Base-by-base conservation (phyloP, 495 filamentous ascomycete species). In the Pseudevernia furfuracea region DNA sequence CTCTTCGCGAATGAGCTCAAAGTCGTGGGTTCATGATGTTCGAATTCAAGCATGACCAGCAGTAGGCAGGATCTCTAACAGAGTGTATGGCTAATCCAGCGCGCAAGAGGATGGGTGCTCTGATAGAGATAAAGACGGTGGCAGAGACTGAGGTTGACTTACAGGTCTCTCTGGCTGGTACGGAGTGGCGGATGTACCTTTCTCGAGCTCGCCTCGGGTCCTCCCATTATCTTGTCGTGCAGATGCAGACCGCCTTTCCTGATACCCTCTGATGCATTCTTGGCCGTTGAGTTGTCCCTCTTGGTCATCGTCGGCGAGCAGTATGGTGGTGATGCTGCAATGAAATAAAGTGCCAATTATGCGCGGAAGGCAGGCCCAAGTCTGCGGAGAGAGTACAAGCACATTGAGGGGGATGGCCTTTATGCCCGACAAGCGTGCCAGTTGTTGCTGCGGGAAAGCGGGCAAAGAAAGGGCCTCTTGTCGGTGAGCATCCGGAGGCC, bases 251-350 rank as follows among this genome's bases (percentile, higher is more conserved):
- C 79, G 55, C 72, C 70, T 46, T 71, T 73, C 38, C 73, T 77
- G 36, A 78, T 76, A 73, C 76, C 78, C 60, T 73, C 78, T 14
- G 79, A 79, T 62, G 73, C 79, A 71, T 79, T 75, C 53, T 78
- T 73, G 37, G 59, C 53, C 34, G 62, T 59, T 25, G 60, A 61
- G 30, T 43, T 30, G 28, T 70, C 65, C 53, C 62, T 65, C 62
- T 67, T 70, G 52, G 65, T 67, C 68, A 70, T 70, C 28, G 65
- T 62, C n/a, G 65, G 37, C 28, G 61, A 34, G 30, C 11, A 34
- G 30, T n/a, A n/a, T 28, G 32, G 30, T 19, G 67, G 48, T 64
- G 44, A 63, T 41, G 52, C 52, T 57, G 68, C 57, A 36, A n/a
- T 43, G 39, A 44, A 34, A 19, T 32, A 43, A 34, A 25, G 17